phyloP scores from a whole-genome alignment of 75 land plant genomes.

The Sequoia sempervirens region DNA sequence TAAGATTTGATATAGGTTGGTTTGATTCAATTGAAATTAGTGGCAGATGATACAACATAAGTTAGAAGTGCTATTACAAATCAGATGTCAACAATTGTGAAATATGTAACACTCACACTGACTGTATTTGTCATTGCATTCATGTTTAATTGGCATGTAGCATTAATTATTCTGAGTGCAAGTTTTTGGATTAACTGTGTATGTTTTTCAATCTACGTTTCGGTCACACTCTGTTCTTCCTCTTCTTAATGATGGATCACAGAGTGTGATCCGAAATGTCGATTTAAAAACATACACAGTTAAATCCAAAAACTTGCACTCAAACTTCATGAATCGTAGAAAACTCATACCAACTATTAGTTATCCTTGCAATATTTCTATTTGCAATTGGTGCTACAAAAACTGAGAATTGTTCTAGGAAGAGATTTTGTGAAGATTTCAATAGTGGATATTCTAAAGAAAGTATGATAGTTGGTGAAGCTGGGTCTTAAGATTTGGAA shows the following conservation, averaged over 20 bases:
- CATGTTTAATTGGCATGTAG: slow-evolving; percentile 35
- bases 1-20: slow-evolving; percentile 38
- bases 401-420: slow-evolving; percentile 32
- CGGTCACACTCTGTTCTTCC: too few relatives aligned
- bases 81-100: slow-evolving; percentile 31
- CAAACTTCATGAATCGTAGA: too few relatives aligned
- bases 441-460: slow-evolving; percentile 44
- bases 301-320: too few relatives aligned
- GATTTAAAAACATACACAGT: too few relatives aligned
- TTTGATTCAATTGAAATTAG: slow-evolving; percentile 35
- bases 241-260: too few relatives aligned
- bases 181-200: too few relatives aligned
- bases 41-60: slow-evolving; percentile 24
- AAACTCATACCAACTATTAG: too few relatives aligned
- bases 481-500: slow-evolving; percentile 51
- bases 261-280: too few relatives aligned
- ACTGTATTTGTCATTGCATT: slow-evolving; percentile 34
- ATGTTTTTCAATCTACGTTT: too few relatives aligned
- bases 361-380: slow-evolving; percentile 38
- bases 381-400: slow-evolving; percentile 33
- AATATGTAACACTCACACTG: slow-evolving; percentile 30
- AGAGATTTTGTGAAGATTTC: slow-evolving; percentile 68
- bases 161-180: too few relatives aligned
- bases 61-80: slow-evolving; percentile 44
- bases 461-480: slow-evolving; percentile 68